These are phyloP conservation scores for Aspergillus nanangensis DNA, from an alignment of 495 filamentous ascomycete genomes.

Conservation along the genomic window DNA sequence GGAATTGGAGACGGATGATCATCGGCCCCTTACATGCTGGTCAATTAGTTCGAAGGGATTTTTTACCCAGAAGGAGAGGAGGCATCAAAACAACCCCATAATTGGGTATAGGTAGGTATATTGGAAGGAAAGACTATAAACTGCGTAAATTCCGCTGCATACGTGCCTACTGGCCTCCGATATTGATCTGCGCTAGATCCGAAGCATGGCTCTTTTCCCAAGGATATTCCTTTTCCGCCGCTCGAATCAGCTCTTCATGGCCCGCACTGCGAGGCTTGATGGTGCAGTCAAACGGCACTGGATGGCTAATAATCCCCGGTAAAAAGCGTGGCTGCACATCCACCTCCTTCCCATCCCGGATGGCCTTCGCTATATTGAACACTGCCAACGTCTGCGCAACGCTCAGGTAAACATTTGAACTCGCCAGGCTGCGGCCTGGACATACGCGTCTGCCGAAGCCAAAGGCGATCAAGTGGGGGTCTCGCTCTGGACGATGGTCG, in stretches of 20 bases:
- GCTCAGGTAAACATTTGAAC: conserved; percentile 30
- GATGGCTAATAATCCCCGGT: conserved; percentile 33
- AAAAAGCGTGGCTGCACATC: too few relatives aligned
- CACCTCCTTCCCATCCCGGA: conserved; percentile 20
- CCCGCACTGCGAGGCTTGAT: conserved; percentile 23
- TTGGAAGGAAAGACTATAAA: too few relatives aligned
- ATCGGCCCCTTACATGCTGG: too few relatives aligned
- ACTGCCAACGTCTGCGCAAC: conserved; percentile 30
- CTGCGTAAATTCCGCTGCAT: too few relatives aligned
- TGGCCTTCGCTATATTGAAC: conserved; percentile 30
- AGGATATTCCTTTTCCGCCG: neutral
- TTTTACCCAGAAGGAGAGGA: too few relatives aligned
- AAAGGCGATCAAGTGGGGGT: conserved; percentile 36
- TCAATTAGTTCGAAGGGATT: too few relatives aligned
- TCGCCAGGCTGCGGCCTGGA: conserved; percentile 31
- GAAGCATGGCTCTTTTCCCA: neutral
- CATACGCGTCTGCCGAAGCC: conserved; percentile 40
- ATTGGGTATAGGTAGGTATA: too few relatives aligned
- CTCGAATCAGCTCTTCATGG: conserved; percentile 11
- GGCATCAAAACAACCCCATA: too few relatives aligned
- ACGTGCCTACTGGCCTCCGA: too few relatives aligned
- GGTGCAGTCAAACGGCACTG: conserved; percentile 19
- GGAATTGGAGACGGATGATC: neutral
- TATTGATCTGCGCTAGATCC: too few relatives aligned
- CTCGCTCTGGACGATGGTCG: conserved; percentile 15